Percentiles rank a stretch among this genome's conserved stretches.
phyloP scores from a whole-genome alignment of 176 grass and related monocot genomes.

The Eragrostis curvula region DNA sequence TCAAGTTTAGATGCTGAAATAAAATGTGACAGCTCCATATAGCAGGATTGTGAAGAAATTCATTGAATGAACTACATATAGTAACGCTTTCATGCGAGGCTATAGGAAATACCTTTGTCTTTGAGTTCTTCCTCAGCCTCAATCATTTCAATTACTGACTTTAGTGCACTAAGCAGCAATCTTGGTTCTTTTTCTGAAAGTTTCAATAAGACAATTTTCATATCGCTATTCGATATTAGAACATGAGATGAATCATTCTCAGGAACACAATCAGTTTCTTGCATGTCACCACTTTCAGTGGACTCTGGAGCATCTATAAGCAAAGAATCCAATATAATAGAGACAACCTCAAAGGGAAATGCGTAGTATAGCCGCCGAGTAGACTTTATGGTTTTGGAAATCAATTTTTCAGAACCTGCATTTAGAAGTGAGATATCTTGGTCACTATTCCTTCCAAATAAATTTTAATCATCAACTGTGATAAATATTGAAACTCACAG shows the following conservation, averaged over 20 bases:
- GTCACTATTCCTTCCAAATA: constrained; percentile 5
- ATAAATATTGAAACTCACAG: constrained; percentile 1
- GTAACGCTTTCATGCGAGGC: neutral
- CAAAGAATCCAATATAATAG: constrained; percentile 71
- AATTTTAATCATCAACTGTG: neutral
- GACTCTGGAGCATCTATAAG: constrained; percentile 51
- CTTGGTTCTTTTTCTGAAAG: constrained; percentile 80
- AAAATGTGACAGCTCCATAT: neutral
- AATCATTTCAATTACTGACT: constrained; percentile 75
- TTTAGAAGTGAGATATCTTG: neutral
- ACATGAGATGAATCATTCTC: constrained; percentile 33
- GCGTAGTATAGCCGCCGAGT: constrained; percentile 60
- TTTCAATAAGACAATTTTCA: constrained; percentile 64
- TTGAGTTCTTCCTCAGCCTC: constrained; percentile 51
- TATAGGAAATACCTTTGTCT: constrained; percentile 43
- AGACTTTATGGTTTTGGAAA: constrained; percentile 57
- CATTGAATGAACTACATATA: constrained; percentile 22
- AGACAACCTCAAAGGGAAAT: constrained; percentile 72
- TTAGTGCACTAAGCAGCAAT: constrained; percentile 71
- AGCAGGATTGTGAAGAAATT: constrained; percentile 15
- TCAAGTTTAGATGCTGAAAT: constrained; percentile 2
- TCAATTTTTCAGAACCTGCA: constrained; percentile 68
- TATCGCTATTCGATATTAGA: constrained; percentile 49
- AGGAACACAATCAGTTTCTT: constrained; percentile 46
- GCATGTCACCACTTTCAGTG: constrained; percentile 41